Percentiles rank a stretch among this genome's conserved stretches.
Evolutionary conservation across 108 stramenopile genomes (phyloP).

Genomic region (Nitzschia sp.): DNA sequence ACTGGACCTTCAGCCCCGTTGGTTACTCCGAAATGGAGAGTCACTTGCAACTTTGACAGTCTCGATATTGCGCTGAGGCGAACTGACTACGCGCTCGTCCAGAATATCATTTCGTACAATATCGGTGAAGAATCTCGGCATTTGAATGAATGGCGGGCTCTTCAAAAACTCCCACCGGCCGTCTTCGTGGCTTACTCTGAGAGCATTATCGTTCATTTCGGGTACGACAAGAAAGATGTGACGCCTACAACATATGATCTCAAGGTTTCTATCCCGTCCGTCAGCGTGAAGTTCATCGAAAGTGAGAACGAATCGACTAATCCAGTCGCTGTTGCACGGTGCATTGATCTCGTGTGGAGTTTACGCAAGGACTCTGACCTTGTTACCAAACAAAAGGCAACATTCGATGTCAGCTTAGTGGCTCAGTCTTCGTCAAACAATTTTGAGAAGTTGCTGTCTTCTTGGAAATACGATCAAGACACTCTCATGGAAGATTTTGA

Average conservation of each 20-base stretch:
- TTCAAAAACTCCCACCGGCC: slow-evolving; percentile 37
- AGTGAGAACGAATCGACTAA: not conserved
- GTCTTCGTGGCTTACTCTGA: slow-evolving; percentile 36
- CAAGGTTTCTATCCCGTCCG: slow-evolving; percentile 16
- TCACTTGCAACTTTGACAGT: slow-evolving; percentile 45
- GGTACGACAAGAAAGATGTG: slow-evolving; percentile 78
- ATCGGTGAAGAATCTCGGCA: slow-evolving; percentile 68
- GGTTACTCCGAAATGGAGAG: slow-evolving; percentile 69
- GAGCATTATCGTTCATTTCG: slow-evolving; percentile 59
- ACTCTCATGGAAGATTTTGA: slow-evolving; percentile 4
- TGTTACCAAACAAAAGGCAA: slow-evolving; percentile 35
- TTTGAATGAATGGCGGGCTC: slow-evolving; percentile 59
- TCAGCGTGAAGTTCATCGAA: slow-evolving; percentile 31
- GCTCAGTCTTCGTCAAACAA: not conserved
- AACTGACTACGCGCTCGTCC: slow-evolving; percentile 64
- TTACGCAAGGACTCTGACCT: slow-evolving; percentile 45
- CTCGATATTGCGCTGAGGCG: slow-evolving; percentile 38
- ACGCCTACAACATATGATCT: slow-evolving; percentile 70
- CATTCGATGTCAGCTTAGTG: slow-evolving; percentile 35
- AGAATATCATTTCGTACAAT: slow-evolving; percentile 59
- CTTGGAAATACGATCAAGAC: slow-evolving; percentile 30
- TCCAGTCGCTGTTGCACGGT: slow-evolving; percentile 31
- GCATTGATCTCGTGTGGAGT: slow-evolving; percentile 42
- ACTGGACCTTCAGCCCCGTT: slow-evolving; percentile 51
- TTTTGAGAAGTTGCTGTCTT: slow-evolving; percentile 29